Evolutionary conservation across 495 filamentous ascomycete species (phyloP).

Genomic region (Tuber brumale): DNA sequence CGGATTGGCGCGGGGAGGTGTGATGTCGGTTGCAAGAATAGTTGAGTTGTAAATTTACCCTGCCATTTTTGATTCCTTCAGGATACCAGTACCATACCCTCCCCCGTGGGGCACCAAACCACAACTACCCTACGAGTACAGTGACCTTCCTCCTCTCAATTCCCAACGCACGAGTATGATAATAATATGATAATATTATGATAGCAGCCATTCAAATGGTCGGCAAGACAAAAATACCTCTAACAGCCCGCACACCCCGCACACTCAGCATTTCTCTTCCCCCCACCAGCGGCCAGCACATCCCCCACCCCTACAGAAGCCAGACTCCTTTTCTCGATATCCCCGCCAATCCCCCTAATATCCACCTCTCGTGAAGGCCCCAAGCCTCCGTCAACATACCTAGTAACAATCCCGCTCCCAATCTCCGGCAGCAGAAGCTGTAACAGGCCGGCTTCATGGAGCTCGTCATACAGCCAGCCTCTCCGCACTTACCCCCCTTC

Average conservation of each 20-base stretch:
- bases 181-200: too few species aligned
- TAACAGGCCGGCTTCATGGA: constrained; percentile 12
- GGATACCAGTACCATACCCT: not conserved
- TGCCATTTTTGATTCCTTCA: not conserved
- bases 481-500: constrained; percentile 13
- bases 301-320: not conserved
- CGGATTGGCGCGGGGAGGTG: not conserved
- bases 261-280: constrained; percentile 15
- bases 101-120: not conserved
- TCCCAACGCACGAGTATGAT: too few species aligned
- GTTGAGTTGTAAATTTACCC: not conserved
- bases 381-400: constrained; percentile 14
- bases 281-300: not conserved
- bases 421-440: constrained; percentile 1
- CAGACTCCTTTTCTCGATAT: constrained; percentile 15
- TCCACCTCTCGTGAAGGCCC: constrained; percentile 7
- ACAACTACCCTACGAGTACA: not conserved
- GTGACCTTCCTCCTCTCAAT: constrained; percentile 12
- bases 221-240: not conserved
- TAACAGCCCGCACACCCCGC: constrained; percentile 15
- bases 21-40: not conserved
- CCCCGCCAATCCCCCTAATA: constrained; percentile 16
- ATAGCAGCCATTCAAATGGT: constrained; percentile 16
- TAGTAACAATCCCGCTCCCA: constrained; percentile 17
- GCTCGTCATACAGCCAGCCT: constrained; percentile 12